Base-by-base conservation (phyloP, 2,329 filamentous ascomycete genomes). In the Calonectria leucothoes region DNA sequence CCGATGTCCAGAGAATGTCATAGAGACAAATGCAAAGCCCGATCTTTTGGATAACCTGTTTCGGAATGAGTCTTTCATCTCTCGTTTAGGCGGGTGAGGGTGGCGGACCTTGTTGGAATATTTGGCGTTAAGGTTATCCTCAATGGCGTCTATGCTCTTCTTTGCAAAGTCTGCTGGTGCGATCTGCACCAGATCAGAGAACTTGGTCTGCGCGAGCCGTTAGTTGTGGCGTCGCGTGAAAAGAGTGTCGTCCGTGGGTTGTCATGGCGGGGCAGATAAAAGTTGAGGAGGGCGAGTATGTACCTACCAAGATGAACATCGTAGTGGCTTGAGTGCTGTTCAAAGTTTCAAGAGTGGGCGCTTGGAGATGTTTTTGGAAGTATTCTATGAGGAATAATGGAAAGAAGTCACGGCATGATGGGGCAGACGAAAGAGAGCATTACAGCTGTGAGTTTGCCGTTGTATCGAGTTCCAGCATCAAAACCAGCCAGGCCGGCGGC, bases 41-140 rank as follows among this genome's bases (percentile, higher is more conserved):
- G 72, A 98, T 93, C 82, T 97, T 97, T 83, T 98, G 96, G 74
- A 99, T 95, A 27, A 95, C 94, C 90, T 94, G 77, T 65, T 45
- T 55, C 11, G 31, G 23, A 42, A 52, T 70, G 25, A 75, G 55
- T 57, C 57, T 57, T 69, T 59, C 20, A 59, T 71, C 45, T 49
- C 66, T 15, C 12, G 20, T 52, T 15, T 52, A 39, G n/a, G 2
- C 25, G 39, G 8, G 25, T 15, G 11, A 49, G 15, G 14, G 2
- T 35, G 33, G 25, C 78, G 52, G 68, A 95, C 93, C 85, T 96
- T 97, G 86, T 99, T 98, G 73, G 96, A 93, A 85, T 98, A 99
- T 86, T 99, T 99, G 76, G 93, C 90, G 83, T 99, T 98, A 86
- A 99, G 97, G 81, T 97, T 97, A 86, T 99, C 96, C 85, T 98